phyloP scores from a whole-genome alignment of 345 rosid species.

The Eucalyptus tenuipes region DNA sequence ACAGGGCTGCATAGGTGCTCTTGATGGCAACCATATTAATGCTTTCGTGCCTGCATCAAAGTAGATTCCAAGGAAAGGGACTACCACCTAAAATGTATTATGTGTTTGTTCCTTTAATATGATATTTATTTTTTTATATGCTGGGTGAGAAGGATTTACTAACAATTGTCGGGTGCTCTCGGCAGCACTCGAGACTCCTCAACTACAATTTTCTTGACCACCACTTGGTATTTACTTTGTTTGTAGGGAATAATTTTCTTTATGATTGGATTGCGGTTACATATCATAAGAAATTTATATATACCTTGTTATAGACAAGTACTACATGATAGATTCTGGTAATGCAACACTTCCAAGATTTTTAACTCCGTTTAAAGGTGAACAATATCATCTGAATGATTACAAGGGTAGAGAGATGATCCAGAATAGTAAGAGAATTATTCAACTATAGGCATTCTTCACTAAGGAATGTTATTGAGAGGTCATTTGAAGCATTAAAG shows the following conservation, averaged over 20 bases:
- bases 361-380: background rate
- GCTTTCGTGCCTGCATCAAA: fast-evolving
- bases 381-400: background rate
- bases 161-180: background rate
- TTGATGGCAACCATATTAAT: background rate
- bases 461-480: background rate
- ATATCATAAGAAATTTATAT: background rate
- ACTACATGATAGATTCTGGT: background rate
- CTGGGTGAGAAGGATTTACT: background rate
- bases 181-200: background rate
- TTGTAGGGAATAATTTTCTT: background rate
- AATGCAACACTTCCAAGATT: background rate
- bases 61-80: background rate
- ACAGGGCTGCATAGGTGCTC: fast-evolving
- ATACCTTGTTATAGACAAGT: background rate
- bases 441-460: background rate
- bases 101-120: background rate
- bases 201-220: background rate
- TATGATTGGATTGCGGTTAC: background rate
- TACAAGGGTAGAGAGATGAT: background rate
- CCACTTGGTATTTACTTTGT: background rate
- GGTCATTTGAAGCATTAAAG: background rate
- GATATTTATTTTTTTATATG: background rate
- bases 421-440: background rate
- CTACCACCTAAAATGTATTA: background rate